Evolutionary conservation across 2,329 filamentous ascomycete species (phyloP).

Genomic region (Dactylellina cionopaga): DNA sequence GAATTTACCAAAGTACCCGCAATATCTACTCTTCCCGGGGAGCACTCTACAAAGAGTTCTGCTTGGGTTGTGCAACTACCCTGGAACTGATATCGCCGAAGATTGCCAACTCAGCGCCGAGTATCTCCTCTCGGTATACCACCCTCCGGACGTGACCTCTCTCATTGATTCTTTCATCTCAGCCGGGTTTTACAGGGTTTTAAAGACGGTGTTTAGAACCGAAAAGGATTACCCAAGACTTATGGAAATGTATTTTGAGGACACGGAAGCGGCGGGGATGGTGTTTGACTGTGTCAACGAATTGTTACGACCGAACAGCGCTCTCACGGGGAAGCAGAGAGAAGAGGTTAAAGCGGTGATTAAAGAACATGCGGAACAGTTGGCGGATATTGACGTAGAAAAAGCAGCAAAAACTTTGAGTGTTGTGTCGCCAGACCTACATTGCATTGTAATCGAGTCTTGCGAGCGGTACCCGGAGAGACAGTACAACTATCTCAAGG

Average conservation of each 20-base stretch:
- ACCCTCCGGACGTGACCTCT: slow-evolving; percentile 80
- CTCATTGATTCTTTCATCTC: slow-evolving; percentile 80
- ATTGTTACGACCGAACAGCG: slow-evolving; percentile 73
- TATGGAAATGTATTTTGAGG: slow-evolving; percentile 83
- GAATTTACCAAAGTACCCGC: slow-evolving; percentile 94
- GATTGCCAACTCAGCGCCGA: slow-evolving; percentile 97
- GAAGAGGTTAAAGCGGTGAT: slow-evolving; percentile 76
- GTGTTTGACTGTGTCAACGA: slow-evolving; percentile 83
- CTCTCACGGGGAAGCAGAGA: slow-evolving; percentile 74
- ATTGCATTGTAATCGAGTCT: slow-evolving; percentile 72
- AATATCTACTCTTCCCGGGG: slow-evolving; percentile 90
- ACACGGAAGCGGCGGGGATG: slow-evolving; percentile 76
- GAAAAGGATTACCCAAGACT: slow-evolving; percentile 83
- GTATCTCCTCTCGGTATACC: slow-evolving; percentile 92
- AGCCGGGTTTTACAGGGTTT: slow-evolving; percentile 86
- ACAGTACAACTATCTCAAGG: slow-evolving; percentile 80
- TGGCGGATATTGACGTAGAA: slow-evolving; percentile 74
- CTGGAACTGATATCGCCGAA: slow-evolving; percentile 80
- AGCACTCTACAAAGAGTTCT: slow-evolving; percentile 84
- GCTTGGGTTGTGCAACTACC: slow-evolving; percentile 83
- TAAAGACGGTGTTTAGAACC: slow-evolving; percentile 85
- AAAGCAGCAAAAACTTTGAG: slow-evolving; percentile 74
- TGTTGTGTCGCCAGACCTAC: slow-evolving; percentile 70
- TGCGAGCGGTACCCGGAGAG: slow-evolving; percentile 70
- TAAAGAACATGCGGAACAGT: slow-evolving; percentile 70